Evolutionary conservation across 202 grass and related monocot species (phyloP).

Genomic region (Eragrostis tef): DNA sequence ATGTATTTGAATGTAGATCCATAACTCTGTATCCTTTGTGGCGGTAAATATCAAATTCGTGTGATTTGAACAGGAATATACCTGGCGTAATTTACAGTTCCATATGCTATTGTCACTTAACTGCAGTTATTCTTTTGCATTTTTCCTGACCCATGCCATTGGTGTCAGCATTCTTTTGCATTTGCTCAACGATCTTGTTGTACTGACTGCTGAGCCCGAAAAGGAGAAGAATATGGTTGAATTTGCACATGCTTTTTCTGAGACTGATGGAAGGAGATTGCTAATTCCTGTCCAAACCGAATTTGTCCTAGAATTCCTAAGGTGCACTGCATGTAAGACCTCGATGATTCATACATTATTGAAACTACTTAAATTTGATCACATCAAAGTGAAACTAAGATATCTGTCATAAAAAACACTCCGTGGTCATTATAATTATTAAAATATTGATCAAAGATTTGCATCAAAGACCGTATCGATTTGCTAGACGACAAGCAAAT

Average conservation of each 20-base stretch:
- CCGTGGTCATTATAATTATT: neutral
- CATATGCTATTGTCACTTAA: neutral
- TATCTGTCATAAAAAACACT: too few species aligned
- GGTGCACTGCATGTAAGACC: neutral
- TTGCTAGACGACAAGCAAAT: slow-evolving; percentile 6
- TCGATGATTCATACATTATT: neutral
- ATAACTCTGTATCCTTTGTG: slow-evolving; percentile 22
- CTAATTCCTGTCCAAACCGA: neutral
- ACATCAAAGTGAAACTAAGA: neutral
- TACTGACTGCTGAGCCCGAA: neutral
- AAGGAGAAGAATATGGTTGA: neutral
- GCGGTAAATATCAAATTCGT: slow-evolving; percentile 21
- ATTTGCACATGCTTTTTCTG: neutral
- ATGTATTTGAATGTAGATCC: neutral
- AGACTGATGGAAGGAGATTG: neutral
- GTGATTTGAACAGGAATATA: neutral
- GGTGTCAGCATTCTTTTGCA: neutral
- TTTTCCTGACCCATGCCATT: neutral
- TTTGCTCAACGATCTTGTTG: neutral
- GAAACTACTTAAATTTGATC: neutral
- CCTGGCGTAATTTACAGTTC: neutral
- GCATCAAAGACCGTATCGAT: slow-evolving; percentile 8
- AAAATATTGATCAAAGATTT: neutral
- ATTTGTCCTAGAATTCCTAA: neutral
- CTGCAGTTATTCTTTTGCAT: neutral